Conservation (phyloP, 1,139 yeast species). For the Kodamaea ohmeri region DNA sequence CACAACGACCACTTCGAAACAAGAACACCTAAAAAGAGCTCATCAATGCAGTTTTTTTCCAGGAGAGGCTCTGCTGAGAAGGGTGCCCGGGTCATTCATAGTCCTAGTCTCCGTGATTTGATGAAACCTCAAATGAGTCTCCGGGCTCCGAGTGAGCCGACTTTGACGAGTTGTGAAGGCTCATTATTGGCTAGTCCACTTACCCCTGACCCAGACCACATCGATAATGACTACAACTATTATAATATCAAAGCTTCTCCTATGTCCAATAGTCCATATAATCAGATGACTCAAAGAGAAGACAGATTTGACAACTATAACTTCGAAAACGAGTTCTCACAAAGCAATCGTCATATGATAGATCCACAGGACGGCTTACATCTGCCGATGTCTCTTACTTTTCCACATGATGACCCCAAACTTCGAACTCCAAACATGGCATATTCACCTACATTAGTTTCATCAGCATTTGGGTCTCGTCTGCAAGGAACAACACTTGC, state of each 20-base stretch:
- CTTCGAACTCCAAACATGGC: neutral
- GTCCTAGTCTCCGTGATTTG: neutral
- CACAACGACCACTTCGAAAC: neutral
- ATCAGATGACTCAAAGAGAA: no score
- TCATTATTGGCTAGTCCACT: neutral
- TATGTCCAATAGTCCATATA: no score
- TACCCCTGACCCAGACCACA: no score
- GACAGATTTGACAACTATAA: no score
- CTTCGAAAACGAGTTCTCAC: no score
- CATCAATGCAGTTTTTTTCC: neutral
- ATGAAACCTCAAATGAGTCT: neutral
- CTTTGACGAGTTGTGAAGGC: neutral
- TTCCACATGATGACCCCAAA: neutral
- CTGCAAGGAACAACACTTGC: neutral
- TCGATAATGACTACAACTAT: no score
- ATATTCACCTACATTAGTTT: neutral
- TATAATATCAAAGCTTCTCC: no score
- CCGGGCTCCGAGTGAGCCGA: neutral
- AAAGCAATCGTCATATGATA: no score
- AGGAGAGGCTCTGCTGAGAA: neutral
- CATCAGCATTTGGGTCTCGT: no score
- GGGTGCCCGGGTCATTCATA: neutral
- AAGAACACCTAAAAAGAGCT: neutral
- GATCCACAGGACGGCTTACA: no score
- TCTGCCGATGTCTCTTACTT: neutral